These are phyloP conservation scores for Lecanosticta acicola DNA, from an alignment of 2,329 filamentous ascomycete species.

Conservation along the genomic window DNA sequence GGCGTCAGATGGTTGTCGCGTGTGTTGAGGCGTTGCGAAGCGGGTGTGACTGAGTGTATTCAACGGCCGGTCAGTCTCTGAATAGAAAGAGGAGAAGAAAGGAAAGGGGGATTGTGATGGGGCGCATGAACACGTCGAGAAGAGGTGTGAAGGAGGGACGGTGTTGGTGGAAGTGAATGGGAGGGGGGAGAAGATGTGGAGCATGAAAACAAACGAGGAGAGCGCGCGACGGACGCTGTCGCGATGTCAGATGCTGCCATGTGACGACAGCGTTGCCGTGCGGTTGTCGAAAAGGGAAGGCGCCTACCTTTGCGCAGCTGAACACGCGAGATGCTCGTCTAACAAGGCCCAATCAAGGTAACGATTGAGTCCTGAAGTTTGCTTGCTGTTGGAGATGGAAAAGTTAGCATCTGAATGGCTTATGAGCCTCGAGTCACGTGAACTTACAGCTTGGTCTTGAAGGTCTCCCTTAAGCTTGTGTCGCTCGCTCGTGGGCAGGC, in stretches of 20 bases:
- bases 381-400: too few species aligned
- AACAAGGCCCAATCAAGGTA: too few species aligned
- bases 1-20: too few species aligned
- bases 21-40: not conserved
- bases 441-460: too few species aligned
- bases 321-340: too few species aligned
- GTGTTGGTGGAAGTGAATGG: not conserved
- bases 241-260: not conserved
- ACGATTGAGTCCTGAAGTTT: too few species aligned
- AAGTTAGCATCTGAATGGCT: not conserved
- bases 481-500: too few species aligned
- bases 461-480: too few species aligned
- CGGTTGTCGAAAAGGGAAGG: not conserved
- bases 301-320: constrained; percentile 2
- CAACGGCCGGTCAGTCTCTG: not conserved
- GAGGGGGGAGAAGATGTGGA: not conserved
- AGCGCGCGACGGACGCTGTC: not conserved
- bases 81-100: not conserved
- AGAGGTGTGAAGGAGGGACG: not conserved
- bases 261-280: constrained; percentile 1
- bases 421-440: not conserved
- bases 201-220: not conserved
- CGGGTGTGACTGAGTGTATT: not conserved
- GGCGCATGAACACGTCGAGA: not conserved
- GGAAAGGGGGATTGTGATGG: not conserved